Evolutionary conservation across 768 basidiomycete genomes (phyloP).

Genomic region (Agaricus bisporus): DNA sequence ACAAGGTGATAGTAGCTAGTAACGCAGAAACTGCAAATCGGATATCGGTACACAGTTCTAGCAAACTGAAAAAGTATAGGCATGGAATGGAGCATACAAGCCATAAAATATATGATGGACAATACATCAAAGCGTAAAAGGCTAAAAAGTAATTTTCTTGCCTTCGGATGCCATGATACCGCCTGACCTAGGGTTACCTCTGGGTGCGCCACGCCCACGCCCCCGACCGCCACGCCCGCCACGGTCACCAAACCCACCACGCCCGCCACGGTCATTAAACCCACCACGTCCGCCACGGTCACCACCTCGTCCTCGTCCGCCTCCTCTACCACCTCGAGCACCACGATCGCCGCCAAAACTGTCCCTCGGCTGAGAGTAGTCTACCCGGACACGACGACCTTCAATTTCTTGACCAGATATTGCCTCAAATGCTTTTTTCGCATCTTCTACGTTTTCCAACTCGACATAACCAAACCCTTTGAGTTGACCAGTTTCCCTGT

Average conservation of each 20-base stretch:
- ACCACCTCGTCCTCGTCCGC: constrained; percentile 30
- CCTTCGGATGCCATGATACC: constrained; percentile 62
- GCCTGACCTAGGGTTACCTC: constrained; percentile 50
- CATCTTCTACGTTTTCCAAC: constrained; percentile 73
- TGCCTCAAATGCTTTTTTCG: constrained; percentile 74
- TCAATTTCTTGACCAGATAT: constrained; percentile 70
- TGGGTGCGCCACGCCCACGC: constrained; percentile 39
- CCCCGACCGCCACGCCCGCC: constrained; percentile 20
- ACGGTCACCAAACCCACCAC: constrained; percentile 29
- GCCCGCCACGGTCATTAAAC: constrained; percentile 25
- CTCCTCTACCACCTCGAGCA: constrained; percentile 40
- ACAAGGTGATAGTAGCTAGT: too few species aligned
- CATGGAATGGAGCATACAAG: not conserved
- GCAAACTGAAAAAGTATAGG: not conserved
- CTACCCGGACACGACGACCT: constrained; percentile 76
- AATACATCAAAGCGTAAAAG: too few species aligned
- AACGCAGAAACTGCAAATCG: too few species aligned
- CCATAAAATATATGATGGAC: not conserved
- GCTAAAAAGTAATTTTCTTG: constrained; percentile 59
- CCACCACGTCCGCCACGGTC: constrained; percentile 31
- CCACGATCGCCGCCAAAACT: constrained; percentile 45
- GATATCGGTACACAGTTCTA: not conserved
- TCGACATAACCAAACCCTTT: constrained; percentile 99
- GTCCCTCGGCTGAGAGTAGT: constrained; percentile 83
- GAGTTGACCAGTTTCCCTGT: constrained; percentile 81